Base-by-base conservation (phyloP, 2,329 filamentous ascomycete species). In the Arthrobotrys pseudoclavata region DNA sequence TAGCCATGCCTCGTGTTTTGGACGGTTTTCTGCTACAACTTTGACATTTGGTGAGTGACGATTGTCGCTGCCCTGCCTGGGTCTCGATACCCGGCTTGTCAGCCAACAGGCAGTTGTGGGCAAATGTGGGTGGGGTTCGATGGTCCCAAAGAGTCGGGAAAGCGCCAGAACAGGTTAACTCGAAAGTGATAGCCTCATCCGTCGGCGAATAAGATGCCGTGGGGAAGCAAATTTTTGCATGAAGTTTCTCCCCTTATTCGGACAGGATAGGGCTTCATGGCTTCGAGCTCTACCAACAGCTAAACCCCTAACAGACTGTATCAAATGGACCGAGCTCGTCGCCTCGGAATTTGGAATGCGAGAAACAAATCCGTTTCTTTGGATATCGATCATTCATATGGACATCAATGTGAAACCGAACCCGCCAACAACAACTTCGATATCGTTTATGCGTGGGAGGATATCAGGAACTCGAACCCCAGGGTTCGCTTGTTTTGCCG, bases 171-270 rank as follows among this genome's bases (percentile, higher is more conserved):
- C 29, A 15, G 63, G 45, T 53, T 63, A 75, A 61, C 70, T 45
- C 22, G 5, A 40, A 66, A 57, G 64, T 48, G 64, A 57, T 64
- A 13, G 45, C 68, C 64, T 55, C 40, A 67, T 26, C 37, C 42
- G 18, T 69, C 47, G 60, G 42, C 74, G 67, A 77, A 77, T 77
- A 47, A 48, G 72, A 70, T 66, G 26, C 26, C 72, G 60, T 69
- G 67, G 72, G 66, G 72, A 70, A 70, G 72, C 48, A 76, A 66
- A 76, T 45, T 76, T 69, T 69, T 70, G 60, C 66, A 64, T 52
- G 37, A 57, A 69, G 71, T 55, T 42, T 64, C 60, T 34, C 64
- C 55, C 72, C 60, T 57, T 74, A 55, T 50, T 66, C 31, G 26
- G 45, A 55, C 47, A 40, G 37, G 24, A 61, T 52, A 45, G 31